Conservation (phyloP, 352 stramenopile species). For the Pythium scleroteichum region DNA sequence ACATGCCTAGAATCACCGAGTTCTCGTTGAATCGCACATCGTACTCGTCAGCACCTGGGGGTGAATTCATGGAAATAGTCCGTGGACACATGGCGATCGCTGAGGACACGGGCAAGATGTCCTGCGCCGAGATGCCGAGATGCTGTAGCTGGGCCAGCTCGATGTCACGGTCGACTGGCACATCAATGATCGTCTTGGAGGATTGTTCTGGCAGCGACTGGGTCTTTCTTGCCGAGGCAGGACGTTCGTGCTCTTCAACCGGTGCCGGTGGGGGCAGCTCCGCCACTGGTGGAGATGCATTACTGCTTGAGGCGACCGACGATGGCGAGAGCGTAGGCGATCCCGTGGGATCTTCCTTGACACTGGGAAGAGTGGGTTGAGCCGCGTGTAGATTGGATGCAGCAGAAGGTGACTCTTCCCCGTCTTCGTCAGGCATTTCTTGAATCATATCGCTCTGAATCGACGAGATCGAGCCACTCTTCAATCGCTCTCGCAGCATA, state of each 20-base stretch:
- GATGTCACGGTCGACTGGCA: conserved; percentile 53
- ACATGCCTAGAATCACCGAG: conserved; percentile 74
- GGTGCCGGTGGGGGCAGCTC: conserved; percentile 16
- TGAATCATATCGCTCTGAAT: conserved; percentile 59
- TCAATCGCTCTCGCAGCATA: conserved; percentile 37
- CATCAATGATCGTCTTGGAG: conserved; percentile 37
- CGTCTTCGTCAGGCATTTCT: conserved; percentile 47
- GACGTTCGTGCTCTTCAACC: neutral
- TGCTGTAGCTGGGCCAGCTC: conserved; percentile 55
- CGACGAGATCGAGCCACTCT: conserved; percentile 65
- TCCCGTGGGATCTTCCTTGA: conserved; percentile 16
- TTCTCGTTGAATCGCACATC: conserved; percentile 76
- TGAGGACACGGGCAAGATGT: conserved; percentile 74
- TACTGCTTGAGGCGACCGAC: conserved; percentile 6
- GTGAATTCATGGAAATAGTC: conserved; percentile 71
- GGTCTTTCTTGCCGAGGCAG: conserved; percentile 3
- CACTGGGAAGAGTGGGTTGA: conserved; percentile 25
- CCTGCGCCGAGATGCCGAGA: conserved; percentile 55
- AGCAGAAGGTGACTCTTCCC: conserved; percentile 30
- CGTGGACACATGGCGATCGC: conserved; percentile 82
- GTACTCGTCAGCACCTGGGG: conserved; percentile 58
- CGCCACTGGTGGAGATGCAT: neutral
- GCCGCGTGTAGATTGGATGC: conserved; percentile 27
- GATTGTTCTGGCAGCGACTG: conserved; percentile 11
- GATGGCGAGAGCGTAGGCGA: conserved; percentile 20